These are phyloP conservation scores for Glomus cerebriforme DNA, from an alignment of 192 early-diverging fungal genomes.

Conservation along the genomic window DNA sequence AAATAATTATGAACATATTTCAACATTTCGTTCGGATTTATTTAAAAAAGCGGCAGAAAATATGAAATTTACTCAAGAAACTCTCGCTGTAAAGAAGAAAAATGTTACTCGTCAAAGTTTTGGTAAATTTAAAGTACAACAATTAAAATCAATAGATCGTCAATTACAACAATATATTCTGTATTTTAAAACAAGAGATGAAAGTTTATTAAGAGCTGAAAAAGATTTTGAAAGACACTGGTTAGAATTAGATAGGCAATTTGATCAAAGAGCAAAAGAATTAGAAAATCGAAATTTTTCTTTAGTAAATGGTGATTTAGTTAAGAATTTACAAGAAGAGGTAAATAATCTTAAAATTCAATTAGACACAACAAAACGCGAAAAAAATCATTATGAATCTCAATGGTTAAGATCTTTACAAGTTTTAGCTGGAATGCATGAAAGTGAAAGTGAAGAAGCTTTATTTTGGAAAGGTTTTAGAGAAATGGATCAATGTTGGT, in stretches of 20 bases:
- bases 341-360: slow-evolving; percentile 3
- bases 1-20: background rate
- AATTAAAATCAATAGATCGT: slow-evolving; percentile 27
- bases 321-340: slow-evolving; percentile 2
- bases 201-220: slow-evolving; percentile 27
- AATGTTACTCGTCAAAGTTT: background rate
- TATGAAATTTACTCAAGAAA: slow-evolving; percentile 26
- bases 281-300: background rate
- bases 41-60: slow-evolving; percentile 32
- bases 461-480: slow-evolving; percentile 16
- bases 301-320: background rate
- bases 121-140: slow-evolving; percentile 22
- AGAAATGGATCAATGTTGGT: slow-evolving; percentile 20
- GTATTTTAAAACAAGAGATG: slow-evolving; percentile 31
- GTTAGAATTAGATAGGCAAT: slow-evolving; percentile 33
- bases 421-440: slow-evolving; percentile 16
- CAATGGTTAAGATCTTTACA: slow-evolving; percentile 29
- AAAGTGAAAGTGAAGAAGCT: background rate
- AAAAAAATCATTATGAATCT: slow-evolving; percentile 13
- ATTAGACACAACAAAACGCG: background rate
- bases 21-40: slow-evolving; percentile 24
- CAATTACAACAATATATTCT: slow-evolving; percentile 29
- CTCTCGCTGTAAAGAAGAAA: slow-evolving; percentile 10
- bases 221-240: slow-evolving; percentile 29
- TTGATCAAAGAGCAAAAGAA: slow-evolving; percentile 14